These are phyloP conservation scores for Corymbia citriodora DNA, from an alignment of 441 rosid species.

Conservation along the genomic window DNA sequence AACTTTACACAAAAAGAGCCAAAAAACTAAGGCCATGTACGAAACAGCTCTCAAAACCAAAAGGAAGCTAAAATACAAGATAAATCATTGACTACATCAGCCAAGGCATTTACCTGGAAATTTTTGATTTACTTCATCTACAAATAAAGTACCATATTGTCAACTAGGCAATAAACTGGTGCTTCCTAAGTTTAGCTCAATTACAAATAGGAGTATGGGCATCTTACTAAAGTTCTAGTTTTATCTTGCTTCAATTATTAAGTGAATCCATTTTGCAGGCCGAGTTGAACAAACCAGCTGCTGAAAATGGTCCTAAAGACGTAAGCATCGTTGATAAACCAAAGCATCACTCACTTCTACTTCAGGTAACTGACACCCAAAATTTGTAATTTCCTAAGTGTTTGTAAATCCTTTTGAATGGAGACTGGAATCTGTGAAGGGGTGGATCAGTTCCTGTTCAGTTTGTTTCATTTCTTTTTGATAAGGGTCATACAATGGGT, in stretches of 20 bases:
- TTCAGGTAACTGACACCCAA: conserved; percentile 40
- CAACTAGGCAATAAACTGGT: neutral
- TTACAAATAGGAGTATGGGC: neutral
- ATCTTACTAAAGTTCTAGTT: neutral
- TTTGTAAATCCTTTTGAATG: neutral
- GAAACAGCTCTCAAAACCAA: neutral
- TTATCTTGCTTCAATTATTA: neutral
- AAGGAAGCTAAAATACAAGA: neutral
- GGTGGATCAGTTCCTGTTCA: neutral
- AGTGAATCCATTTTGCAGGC: conserved; percentile 35
- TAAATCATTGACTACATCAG: neutral
- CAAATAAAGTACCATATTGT: neutral
- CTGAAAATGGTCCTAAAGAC: conserved; percentile 34
- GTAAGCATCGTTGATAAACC: conserved; percentile 8
- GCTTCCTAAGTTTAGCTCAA: neutral
- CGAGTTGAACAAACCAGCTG: conserved; percentile 55
- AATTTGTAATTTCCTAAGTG: neutral
- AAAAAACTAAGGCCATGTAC: neutral
- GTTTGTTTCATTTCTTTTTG: neutral
- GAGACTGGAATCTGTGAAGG: neutral
- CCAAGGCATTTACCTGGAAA: neutral
- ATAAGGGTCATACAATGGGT: neutral
- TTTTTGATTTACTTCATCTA: neutral
- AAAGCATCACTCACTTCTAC: conserved; percentile 70
- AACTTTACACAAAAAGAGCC: neutral